Base-by-base conservation (phyloP, 225 moss, liverwort and hornwort species). In the Climacium dendroides region DNA sequence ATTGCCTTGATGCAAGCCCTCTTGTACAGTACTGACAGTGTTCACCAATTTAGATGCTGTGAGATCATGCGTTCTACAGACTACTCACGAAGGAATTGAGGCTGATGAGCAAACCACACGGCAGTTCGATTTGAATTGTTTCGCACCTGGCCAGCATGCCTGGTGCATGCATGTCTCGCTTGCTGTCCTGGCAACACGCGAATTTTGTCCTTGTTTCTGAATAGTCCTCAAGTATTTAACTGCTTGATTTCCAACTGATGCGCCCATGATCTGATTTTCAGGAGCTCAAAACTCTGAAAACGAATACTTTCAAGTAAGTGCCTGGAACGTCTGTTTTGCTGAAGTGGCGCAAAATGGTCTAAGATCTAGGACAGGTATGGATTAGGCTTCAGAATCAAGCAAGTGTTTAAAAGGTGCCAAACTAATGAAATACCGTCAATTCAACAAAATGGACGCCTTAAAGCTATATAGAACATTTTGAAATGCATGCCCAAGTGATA, bases 371-470 rank as follows among this genome's bases (percentile, higher is more conserved):
- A 43, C 16, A 3, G 0, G 2, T 43, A 9, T 28, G 71, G 16
- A 43, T 71, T 28, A 71, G 43, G 28, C 18, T 43, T 47, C 18
- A 29, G 6, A 17, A 47, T 1, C 6, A 29, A 72, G 16, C 5
- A 43, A 71, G 28, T 28, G 45, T 16, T 45, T 10, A 2, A 28
- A 45, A 71, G 15, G 3, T 71, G 43, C 9, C 6, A 16, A 71
- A 16, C 9, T 28, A 45, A 17, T 10, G 28, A 9, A 72, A 29
- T 10, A 29, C 0, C 0, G 0, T 29, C 72, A 73, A 47, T 30
- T 73, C n/a, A n/a, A n/a, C n/a, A n/a, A n/a, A n/a, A n/a, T 45
- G 30, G 30, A 73, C 2, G 10, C 1, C 48, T 0, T 19, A 0
- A 11, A 47, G 48, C 19, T 29, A 3, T 37, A 67, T n/a, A n/a